These are phyloP conservation scores for Parachaetomium inaequale DNA, from an alignment of 495 filamentous ascomycete genomes.

Conservation along the genomic window DNA sequence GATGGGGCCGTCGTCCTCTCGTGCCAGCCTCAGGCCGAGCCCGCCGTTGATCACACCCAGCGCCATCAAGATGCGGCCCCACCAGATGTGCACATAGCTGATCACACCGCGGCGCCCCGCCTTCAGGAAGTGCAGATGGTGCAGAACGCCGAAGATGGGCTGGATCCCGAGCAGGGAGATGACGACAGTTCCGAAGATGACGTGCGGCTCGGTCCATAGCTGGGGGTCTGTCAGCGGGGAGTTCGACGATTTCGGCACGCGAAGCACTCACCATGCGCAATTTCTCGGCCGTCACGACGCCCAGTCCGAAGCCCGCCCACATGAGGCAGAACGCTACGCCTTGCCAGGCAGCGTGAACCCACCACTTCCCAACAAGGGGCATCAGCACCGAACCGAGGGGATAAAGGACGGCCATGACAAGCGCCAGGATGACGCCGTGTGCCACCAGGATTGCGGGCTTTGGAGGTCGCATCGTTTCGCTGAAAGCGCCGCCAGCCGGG, in stretches of 20 bases:
- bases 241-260: background rate
- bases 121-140: slow-evolving; percentile 57
- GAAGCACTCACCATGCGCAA: slow-evolving; percentile 34
- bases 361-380: slow-evolving; percentile 48
- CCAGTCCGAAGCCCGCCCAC: slow-evolving; percentile 60
- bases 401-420: slow-evolving; percentile 55
- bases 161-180: slow-evolving; percentile 58
- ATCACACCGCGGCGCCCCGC: slow-evolving; percentile 48
- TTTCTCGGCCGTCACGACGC: slow-evolving; percentile 47
- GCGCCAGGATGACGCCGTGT: slow-evolving; percentile 54
- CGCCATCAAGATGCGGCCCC: slow-evolving; percentile 57
- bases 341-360: slow-evolving; percentile 59
- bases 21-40: slow-evolving; percentile 55
- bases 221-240: background rate
- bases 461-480: slow-evolving; percentile 9
- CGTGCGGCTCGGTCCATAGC: slow-evolving; percentile 43
- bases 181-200: slow-evolving; percentile 58
- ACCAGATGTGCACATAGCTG: slow-evolving; percentile 66
- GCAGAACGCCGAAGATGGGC: slow-evolving; percentile 59
- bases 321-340: slow-evolving; percentile 52
- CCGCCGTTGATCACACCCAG: slow-evolving; percentile 72
- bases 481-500: slow-evolving; percentile 23
- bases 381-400: slow-evolving; percentile 57
- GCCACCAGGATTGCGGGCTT: slow-evolving; percentile 25
- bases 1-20: slow-evolving; percentile 41